These are phyloP conservation scores for Saccharomycopsis oosterbeekiorum DNA, from an alignment of 805 yeast species.

Conservation along the genomic window DNA sequence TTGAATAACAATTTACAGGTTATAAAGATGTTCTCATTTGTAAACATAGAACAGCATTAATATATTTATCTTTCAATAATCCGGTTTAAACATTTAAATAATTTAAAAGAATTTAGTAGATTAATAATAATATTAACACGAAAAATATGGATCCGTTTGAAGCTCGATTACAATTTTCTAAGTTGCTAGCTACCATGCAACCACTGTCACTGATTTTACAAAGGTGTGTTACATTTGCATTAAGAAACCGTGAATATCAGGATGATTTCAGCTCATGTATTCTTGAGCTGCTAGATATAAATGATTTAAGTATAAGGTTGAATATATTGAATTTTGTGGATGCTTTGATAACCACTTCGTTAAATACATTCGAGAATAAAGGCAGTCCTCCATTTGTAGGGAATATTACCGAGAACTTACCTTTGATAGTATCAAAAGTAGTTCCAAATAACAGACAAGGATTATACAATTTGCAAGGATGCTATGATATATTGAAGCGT, in stretches of 20 bases:
- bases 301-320: constrained; percentile 52
- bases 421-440: constrained; percentile 27
- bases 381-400: constrained; percentile 20
- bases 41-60: no score
- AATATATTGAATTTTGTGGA: constrained; percentile 65
- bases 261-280: constrained; percentile 65
- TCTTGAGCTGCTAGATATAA: constrained; percentile 42
- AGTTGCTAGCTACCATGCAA: constrained; percentile 20
- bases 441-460: constrained; percentile 25
- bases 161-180: constrained; percentile 60
- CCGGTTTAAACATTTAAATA: no score
- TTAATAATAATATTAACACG: not conserved
- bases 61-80: no score
- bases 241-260: constrained; percentile 45
- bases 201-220: constrained; percentile 18
- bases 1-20: no score
- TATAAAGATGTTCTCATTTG: no score
- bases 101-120: no score
- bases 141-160: constrained; percentile 76
- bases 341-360: constrained; percentile 37
- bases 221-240: constrained; percentile 46
- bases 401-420: constrained; percentile 27
- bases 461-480: constrained; percentile 9
- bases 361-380: constrained; percentile 12
- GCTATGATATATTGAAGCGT: constrained; percentile 2